These are phyloP conservation scores for Hymenoscyphus linearis DNA, from an alignment of 2,329 filamentous ascomycete species.

Conservation along the genomic window DNA sequence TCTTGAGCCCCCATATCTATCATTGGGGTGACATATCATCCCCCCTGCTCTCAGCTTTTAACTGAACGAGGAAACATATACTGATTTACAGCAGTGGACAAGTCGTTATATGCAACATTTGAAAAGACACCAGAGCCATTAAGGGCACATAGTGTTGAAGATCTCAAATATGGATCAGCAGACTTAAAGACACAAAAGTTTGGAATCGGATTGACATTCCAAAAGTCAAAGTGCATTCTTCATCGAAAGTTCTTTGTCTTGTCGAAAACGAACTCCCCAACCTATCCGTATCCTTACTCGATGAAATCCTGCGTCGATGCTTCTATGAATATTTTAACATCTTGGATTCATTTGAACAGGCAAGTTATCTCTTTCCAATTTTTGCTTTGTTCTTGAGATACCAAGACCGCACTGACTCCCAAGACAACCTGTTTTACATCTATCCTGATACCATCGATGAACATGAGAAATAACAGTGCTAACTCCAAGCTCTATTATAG, in stretches of 20 bases:
- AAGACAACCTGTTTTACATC: too few relatives aligned
- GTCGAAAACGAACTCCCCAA: constrained; percentile 39
- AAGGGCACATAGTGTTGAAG: constrained; percentile 41
- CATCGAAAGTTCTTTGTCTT: constrained; percentile 30
- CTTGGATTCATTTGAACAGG: constrained; percentile 33
- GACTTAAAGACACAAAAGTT: constrained; percentile 45
- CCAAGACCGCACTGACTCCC: too few relatives aligned
- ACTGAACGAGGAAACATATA: too few relatives aligned
- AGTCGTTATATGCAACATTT: background rate
- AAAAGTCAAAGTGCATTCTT: constrained; percentile 24
- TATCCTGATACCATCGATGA: too few relatives aligned
- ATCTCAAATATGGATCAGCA: constrained; percentile 42
- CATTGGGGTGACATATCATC: too few relatives aligned
- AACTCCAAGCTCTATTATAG: background rate
- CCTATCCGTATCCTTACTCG: constrained; percentile 42
- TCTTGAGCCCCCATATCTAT: too few relatives aligned
- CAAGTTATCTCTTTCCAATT: too few relatives aligned
- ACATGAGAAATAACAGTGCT: too few relatives aligned
- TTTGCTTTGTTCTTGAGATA: too few relatives aligned
- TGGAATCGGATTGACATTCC: constrained; percentile 19
- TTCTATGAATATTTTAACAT: constrained; percentile 42
- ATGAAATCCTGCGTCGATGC: constrained; percentile 47
- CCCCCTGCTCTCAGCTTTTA: too few relatives aligned
- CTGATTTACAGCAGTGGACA: background rate
- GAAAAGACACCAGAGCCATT: constrained; percentile 41